Base-by-base conservation (phyloP, 495 filamentous ascomycete species). In the Talaromyces wortmannii region DNA sequence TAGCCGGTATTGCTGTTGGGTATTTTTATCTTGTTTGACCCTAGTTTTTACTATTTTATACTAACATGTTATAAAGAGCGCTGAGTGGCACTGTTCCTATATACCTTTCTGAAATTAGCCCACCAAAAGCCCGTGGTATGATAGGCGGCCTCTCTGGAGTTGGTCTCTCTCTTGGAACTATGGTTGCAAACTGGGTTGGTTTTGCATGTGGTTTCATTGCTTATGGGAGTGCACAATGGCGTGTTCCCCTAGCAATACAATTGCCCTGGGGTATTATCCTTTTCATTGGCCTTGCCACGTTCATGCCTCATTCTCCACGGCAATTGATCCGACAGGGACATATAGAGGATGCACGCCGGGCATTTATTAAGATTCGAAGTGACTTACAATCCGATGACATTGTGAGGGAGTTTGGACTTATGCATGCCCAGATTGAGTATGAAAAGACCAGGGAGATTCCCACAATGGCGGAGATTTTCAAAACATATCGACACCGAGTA, bases 241-340 rank as follows among this genome's bases (percentile, higher is more conserved):
- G 81, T 7, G 66, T 83, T 2, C 81, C 81, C 4, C 71, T 83
- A 7, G 79, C 67, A 0, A 74, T 83, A 47, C 81, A 83, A 61
- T 79, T 83, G 17, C 81, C 80, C 5, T 83, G 78, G 78, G 80
- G 81, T 5, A 63, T 83, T 10, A 72, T 83, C 53, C 72, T 83
- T 70, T 83, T 83, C 55, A 58, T 71, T 23, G 80, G 79, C 1
- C 57, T 83, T 36, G 59, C 73, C 11, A 83, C 78, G 1, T 83
- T 83, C 55, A 83, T 83, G 81, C 81, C 81, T 0, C 66, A 82
- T 55, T 82, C 79, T 12, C 81, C 81, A 44, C 74, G 81, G 16
- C 75, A 82, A 55, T 61, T 83, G 32, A 72, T 84, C 31, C 78
- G 78, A 4, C 67, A 59, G n/a, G 80, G 79, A 6, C 75, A 79